Conservation (phyloP, 257 asterid species). For the Lithospermum erythrorhizon region DNA sequence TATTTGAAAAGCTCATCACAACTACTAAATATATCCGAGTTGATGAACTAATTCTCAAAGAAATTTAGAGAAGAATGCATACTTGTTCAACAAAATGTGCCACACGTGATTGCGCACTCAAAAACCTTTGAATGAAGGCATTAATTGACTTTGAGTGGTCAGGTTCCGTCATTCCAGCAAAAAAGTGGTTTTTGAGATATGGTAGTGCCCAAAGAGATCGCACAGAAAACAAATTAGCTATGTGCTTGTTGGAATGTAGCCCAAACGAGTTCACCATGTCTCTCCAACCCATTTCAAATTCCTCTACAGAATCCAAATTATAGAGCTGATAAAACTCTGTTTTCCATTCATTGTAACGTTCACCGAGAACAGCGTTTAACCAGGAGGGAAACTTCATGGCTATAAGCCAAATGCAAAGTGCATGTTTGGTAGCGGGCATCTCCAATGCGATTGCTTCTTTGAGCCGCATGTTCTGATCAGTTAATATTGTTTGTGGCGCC, state of each 20-base stretch:
- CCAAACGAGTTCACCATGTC: constrained; percentile 82
- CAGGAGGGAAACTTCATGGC: constrained; percentile 91
- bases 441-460: constrained; percentile 86
- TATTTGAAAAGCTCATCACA: not conserved
- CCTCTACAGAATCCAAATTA: constrained; percentile 67
- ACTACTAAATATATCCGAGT: not conserved
- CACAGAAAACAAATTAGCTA: constrained; percentile 64
- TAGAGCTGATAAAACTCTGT: constrained; percentile 77
- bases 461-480: constrained; percentile 88
- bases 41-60: not conserved
- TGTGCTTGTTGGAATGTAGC: constrained; percentile 80
- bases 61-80: constrained; percentile 16
- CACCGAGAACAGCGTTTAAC: constrained; percentile 93
- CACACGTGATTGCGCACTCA: constrained; percentile 89
- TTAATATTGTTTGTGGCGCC: constrained; percentile 85
- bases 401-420: constrained; percentile 93
- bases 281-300: constrained; percentile 92
- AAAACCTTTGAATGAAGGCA: constrained; percentile 87
- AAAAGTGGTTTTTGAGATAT: constrained; percentile 83
- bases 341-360: constrained; percentile 92
- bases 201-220: constrained; percentile 88
- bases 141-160: constrained; percentile 77
- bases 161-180: constrained; percentile 86
- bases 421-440: constrained; percentile 83
- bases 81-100: constrained; percentile 97